Percentiles rank a stretch among this genome's conserved stretches.
Evolutionary conservation across 2,329 filamentous ascomycete genomes (phyloP).

Genomic region (Teratosphaeria zuluensis): DNA sequence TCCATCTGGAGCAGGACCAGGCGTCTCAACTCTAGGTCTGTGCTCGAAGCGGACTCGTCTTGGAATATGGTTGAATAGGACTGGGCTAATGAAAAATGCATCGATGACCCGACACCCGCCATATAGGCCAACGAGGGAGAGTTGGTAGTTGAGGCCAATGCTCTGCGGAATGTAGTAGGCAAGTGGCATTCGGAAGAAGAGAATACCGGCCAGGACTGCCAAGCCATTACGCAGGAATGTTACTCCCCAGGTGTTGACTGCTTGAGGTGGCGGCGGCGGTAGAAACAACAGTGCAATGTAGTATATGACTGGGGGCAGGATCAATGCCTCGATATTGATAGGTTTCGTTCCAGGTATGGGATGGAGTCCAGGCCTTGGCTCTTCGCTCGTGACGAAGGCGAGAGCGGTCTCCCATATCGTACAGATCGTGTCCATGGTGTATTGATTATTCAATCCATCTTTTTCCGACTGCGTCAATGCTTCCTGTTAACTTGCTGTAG

Average conservation of each 20-base stretch:
- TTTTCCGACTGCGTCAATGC: neutral
- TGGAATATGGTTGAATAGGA: slow-evolving; percentile 31
- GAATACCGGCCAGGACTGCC: slow-evolving; percentile 27
- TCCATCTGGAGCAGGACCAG: slow-evolving; percentile 18
- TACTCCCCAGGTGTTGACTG: slow-evolving; percentile 21
- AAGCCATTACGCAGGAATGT: slow-evolving; percentile 28
- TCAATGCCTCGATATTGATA: slow-evolving; percentile 29
- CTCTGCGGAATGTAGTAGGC: slow-evolving; percentile 35
- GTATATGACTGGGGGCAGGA: slow-evolving; percentile 33
- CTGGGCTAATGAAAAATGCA: slow-evolving; percentile 36
- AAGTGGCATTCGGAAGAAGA: slow-evolving; percentile 35
- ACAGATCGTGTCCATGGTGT: neutral
- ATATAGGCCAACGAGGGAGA: slow-evolving; percentile 35
- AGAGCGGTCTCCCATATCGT: neutral
- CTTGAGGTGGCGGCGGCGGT: slow-evolving; percentile 30
- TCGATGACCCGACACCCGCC: slow-evolving; percentile 34
- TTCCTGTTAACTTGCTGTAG: neutral
- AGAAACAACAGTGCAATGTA: slow-evolving; percentile 34
- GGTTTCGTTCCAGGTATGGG: slow-evolving; percentile 33
- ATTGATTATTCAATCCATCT: neutral
- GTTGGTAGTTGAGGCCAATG: slow-evolving; percentile 37
- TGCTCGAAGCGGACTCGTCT: slow-evolving; percentile 34
- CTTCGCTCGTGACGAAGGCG: slow-evolving; percentile 15
- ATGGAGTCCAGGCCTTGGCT: slow-evolving; percentile 30
- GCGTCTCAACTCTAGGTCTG: slow-evolving; percentile 22